Evolutionary conservation across 2,329 filamentous ascomycete species (phyloP).

Genomic region (Laburnicola sp.): DNA sequence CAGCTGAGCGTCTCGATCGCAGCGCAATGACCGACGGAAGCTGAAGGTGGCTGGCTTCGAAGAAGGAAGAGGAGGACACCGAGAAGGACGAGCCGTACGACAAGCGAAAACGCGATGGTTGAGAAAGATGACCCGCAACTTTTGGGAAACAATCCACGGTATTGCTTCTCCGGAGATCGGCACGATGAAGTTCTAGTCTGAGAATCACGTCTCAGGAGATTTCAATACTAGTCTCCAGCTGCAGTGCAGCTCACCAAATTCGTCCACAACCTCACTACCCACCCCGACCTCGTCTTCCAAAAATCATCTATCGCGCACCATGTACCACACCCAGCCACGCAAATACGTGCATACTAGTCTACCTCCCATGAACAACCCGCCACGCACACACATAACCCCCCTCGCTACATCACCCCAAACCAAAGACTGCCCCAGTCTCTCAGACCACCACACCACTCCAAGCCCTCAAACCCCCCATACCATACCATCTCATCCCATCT

Average conservation of each 20-base stretch:
- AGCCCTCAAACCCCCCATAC: no score
- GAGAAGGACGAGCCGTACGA: constrained; percentile 26
- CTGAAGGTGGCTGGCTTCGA: constrained; percentile 31
- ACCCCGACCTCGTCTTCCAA: constrained; percentile 69
- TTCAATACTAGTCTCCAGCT: constrained; percentile 73
- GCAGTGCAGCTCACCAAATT: constrained; percentile 70
- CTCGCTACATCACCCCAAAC: no score
- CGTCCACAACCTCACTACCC: constrained; percentile 68
- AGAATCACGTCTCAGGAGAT: constrained; percentile 73
- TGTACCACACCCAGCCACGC: constrained; percentile 56
- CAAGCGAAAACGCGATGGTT: constrained; percentile 56
- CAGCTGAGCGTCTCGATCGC: constrained; percentile 51
- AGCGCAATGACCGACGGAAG: constrained; percentile 48
- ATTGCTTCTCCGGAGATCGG: constrained; percentile 57
- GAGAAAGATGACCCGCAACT: constrained; percentile 68
- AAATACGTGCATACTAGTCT: no score
- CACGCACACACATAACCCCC: no score
- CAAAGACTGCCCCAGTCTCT: no score
- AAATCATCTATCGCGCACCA: constrained; percentile 70
- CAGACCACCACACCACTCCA: no score
- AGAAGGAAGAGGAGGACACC: constrained; percentile 10
- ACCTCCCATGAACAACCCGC: no score
- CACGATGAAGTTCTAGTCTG: constrained; percentile 71
- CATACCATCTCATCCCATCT: no score
- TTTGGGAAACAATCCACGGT: constrained; percentile 66